phyloP scores from a whole-genome alignment of 148 eudicot genomes.

The Spergularia marina region DNA sequence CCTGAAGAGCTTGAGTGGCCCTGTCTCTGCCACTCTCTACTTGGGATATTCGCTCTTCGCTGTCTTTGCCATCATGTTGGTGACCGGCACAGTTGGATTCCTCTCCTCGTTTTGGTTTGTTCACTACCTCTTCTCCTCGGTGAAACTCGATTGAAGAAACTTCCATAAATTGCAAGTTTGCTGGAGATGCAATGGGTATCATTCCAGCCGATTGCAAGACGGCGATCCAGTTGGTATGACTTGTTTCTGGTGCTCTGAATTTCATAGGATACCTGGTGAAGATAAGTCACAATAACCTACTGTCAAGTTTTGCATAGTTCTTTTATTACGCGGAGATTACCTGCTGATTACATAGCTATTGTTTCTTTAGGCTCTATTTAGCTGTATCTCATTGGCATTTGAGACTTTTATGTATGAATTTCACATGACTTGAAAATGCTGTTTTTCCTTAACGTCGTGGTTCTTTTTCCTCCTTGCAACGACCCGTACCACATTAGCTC shows the following conservation, averaged over 20 bases:
- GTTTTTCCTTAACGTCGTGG: too few relatives aligned
- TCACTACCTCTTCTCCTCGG: conserved; percentile 63
- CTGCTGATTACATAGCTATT: conserved; percentile 14
- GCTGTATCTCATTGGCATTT: too few relatives aligned
- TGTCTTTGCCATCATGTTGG: conserved; percentile 57
- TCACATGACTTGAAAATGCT: too few relatives aligned
- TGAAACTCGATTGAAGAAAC: conserved; percentile 45
- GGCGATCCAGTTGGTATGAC: conserved; percentile 13
- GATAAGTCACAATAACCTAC: conserved; percentile 25
- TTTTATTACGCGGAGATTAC: conserved; percentile 25
- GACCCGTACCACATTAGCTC: too few relatives aligned
- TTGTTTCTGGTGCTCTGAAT: conserved; percentile 7
- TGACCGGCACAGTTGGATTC: conserved; percentile 67
- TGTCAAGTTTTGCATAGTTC: conserved; percentile 27
- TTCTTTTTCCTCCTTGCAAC: too few relatives aligned
- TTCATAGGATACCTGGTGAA: conserved; percentile 25
- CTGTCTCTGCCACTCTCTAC: conserved; percentile 55
- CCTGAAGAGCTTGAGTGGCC: conserved; percentile 56
- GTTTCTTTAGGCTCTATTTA: too few relatives aligned
- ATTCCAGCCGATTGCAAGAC: background rate
- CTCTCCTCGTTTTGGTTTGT: conserved; percentile 54
- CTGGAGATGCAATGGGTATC: conserved; percentile 4
- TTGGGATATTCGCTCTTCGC: conserved; percentile 61
- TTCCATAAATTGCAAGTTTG: background rate
- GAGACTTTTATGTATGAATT: too few relatives aligned